Conservation (phyloP, 257 asterid genomes). For the Sherardia arvensis region DNA sequence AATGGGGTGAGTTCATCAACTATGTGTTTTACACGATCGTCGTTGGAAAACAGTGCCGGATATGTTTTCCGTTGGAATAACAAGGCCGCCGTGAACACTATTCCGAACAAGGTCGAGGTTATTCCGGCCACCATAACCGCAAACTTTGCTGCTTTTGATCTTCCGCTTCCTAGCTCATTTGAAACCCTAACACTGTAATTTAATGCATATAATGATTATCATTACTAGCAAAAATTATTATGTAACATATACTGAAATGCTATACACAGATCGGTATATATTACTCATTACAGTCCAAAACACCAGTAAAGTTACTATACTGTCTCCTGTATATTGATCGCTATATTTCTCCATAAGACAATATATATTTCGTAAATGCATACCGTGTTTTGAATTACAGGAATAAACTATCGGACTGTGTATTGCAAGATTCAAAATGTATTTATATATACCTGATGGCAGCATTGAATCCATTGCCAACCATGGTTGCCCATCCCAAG, state of each 20-base stretch:
- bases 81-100: background rate
- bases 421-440: no score
- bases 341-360: no score
- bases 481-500: slow-evolving; percentile 40
- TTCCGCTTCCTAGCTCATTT: slow-evolving; percentile 51
- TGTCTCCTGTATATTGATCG: no score
- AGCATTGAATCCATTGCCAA: slow-evolving; percentile 49
- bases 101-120: slow-evolving; percentile 31
- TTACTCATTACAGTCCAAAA: no score
- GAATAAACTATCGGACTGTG: no score
- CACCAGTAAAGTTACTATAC: no score
- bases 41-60: slow-evolving; percentile 37
- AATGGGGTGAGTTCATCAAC: slow-evolving; percentile 43
- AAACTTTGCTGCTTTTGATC: slow-evolving; percentile 57
- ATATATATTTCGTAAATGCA: no score
- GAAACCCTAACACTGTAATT: slow-evolving; percentile 45
- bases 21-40: slow-evolving; percentile 19
- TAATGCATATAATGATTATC: background rate
- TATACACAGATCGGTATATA: no score
- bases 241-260: no score
- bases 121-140: slow-evolving; percentile 43
- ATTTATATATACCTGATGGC: slow-evolving; percentile 55
- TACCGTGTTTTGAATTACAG: no score
- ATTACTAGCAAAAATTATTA: no score
- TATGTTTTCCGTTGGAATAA: slow-evolving; percentile 12